Conservation (phyloP, 2,329 filamentous ascomycete species). For the Akanthomyces muscarius region DNA sequence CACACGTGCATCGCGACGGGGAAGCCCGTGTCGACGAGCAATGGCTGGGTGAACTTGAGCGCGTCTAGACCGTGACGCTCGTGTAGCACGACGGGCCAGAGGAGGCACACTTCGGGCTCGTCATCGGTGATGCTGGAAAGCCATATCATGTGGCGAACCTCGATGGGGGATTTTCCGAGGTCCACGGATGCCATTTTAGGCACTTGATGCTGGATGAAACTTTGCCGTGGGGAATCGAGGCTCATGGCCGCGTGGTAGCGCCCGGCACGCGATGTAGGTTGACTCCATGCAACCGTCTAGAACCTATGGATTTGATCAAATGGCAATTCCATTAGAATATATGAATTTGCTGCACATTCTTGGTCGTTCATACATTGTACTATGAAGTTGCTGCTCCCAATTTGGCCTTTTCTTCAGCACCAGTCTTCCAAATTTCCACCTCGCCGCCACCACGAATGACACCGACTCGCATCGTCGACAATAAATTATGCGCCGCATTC, state of each 20-base stretch:
- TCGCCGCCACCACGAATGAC: constrained; percentile 75
- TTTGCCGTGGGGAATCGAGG: background rate
- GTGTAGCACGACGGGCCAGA: background rate
- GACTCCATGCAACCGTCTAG: too few species aligned
- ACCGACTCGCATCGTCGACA: constrained; percentile 75
- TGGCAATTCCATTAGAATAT: background rate
- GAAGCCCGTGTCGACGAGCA: background rate
- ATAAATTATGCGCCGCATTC: constrained; percentile 76
- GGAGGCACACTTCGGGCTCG: constrained; percentile 2
- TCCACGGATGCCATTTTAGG: background rate
- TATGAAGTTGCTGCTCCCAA: background rate
- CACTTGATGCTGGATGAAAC: background rate
- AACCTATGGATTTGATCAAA: background rate
- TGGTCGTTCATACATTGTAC: too few species aligned
- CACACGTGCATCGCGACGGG: constrained; percentile 4
- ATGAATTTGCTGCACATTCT: background rate
- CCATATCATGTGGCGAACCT: background rate
- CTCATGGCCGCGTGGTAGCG: background rate
- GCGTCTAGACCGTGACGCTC: background rate
- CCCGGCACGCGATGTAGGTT: background rate
- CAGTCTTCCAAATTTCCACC: constrained; percentile 74
- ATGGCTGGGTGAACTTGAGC: background rate
- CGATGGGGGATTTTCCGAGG: background rate
- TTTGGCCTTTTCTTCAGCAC: background rate
- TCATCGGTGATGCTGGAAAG: background rate